Base-by-base conservation (phyloP, 2,329 filamentous ascomycete genomes). In the Alternaria sp. region DNA sequence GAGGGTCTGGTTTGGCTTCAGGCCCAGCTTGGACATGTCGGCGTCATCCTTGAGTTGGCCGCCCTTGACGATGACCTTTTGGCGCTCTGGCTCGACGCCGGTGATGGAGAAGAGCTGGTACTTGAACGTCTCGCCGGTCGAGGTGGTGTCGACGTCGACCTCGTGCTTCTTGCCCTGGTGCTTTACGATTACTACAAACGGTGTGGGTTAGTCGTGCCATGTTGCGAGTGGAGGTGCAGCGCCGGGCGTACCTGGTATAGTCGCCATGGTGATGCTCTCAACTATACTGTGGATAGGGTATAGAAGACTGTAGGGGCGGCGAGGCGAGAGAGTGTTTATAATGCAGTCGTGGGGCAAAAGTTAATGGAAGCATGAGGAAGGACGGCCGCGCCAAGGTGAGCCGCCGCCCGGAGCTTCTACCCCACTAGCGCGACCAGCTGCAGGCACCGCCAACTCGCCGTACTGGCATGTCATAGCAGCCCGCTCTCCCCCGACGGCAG, bases 11-110 rank as follows among this genome's bases (percentile, higher is more conserved):
- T 91, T 91, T 34, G 92, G 84, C 84, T 97, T 98, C 72, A 97
- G 89, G 73, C 90, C 90, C 63, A 98, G 86, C 72, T 90, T 91
- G 67, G 89, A 89, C 79, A 99, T 89, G 61, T 93, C 90, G 60
- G 93, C 92, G 75, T 98, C 93, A 87, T 99, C 92, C 81, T 97
- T 99, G 71, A 99, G 88, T 80, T 97, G 93, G 66, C 92, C 92
- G 67, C 93, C 93, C 81, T 97, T 97, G 80, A 97, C 88, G 58
- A 99, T 83, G 71, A 99, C 92, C 83, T 98, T 98, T 81, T 99
- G 96, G 64, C 94, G 91, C 65, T 97, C 92, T 67, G 95, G 95
- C 78, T 98, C 95, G 75, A 99, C 95, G 63, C 92, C 93, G 48
- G 95, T 99, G 57, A 99, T 85, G 65, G 94, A 97, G 83, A 91